Evolutionary conservation across 345 rosid genomes (phyloP).

Genomic region (Orychophragmus violaceus): DNA sequence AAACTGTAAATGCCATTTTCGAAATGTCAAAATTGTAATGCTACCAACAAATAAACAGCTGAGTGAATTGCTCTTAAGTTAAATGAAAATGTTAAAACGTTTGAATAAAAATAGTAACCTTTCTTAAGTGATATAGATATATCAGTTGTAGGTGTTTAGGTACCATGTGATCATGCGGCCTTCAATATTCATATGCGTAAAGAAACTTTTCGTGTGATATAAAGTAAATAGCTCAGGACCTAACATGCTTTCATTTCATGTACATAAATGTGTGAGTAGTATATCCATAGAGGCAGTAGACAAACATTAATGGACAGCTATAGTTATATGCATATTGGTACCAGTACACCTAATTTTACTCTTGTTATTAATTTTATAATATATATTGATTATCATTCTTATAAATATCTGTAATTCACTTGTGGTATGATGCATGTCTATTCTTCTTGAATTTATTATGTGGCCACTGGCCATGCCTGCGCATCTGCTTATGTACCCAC

Average conservation of each 20-base stretch:
- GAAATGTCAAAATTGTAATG: no score
- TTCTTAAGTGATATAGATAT: neutral
- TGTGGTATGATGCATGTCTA: constrained; percentile 18
- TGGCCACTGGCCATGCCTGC: constrained; percentile 22
- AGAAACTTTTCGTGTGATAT: neutral
- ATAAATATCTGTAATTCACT: neutral
- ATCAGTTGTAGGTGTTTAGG: constrained; percentile 1
- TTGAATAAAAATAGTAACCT: neutral
- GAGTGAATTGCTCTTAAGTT: neutral
- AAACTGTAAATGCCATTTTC: no score
- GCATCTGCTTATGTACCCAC: constrained; percentile 23
- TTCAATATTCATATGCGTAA: constrained; percentile 8
- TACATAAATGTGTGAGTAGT: neutral
- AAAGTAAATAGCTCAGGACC: neutral
- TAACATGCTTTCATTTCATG: neutral
- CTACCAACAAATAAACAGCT: no score
- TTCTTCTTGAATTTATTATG: constrained; percentile 9
- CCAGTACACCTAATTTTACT: constrained; percentile 16
- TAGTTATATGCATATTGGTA: constrained; percentile 16
- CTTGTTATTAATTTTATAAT: neutral
- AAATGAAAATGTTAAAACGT: neutral
- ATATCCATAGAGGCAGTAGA: neutral
- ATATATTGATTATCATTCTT: neutral
- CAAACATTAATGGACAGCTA: neutral
- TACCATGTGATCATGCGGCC: constrained; percentile 22